Evolutionary conservation across 1,284 basidiomycete species (phyloP), one percentile per base, ranked within the genome.

Genomic region (Amylostereum areolatum): DNA sequence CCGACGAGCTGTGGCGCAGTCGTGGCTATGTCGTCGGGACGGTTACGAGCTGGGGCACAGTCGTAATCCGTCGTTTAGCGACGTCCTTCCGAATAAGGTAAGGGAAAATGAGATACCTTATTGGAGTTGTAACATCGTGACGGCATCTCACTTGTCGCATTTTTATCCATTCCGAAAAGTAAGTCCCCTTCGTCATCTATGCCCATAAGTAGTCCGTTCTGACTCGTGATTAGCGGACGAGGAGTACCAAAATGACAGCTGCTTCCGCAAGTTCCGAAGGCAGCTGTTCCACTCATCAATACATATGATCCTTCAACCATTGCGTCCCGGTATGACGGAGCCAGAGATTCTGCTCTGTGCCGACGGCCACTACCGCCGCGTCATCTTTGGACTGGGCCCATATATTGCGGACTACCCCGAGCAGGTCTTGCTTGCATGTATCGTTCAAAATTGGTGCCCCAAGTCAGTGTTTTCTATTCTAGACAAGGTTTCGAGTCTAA

Each of bases 351-450:
- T 33, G 11, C 46, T 11, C 30, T 53, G 49, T 29, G 34, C 45
- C 10, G 52, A 53, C 37, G 37, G 46, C 12, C 50, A 53, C 32
- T 53, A 33, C 31, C 39, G 49, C 10, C 45, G 34, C 9, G 46
- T 45, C 11, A 45, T 47, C 6, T 53, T 46, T 39, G 43, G 30
- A 7, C 24, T 53, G 4, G 52, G 48, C 6, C 44, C 52, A 4
- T 53, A 43, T 43, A 53, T 51, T 10, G 52, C 52, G 3, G 49
- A 50, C 39, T 50, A 50, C 24, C 49, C 49, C 0, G 49, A 50
- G 18, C 49, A 50, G n/a, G 43, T 43, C 0, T 33, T 12, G 6
- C 31, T 46, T 4, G 42, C 49, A 3, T 34, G 49, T 11, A 50
- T 46, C 5, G 49, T 50, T 5, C 28, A 34, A 2, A 30, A 30